Percentiles rank a stretch among this genome's conserved stretches.
phyloP scores from a whole-genome alignment of 768 basidiomycete species.

The Daedalea quercina region DNA sequence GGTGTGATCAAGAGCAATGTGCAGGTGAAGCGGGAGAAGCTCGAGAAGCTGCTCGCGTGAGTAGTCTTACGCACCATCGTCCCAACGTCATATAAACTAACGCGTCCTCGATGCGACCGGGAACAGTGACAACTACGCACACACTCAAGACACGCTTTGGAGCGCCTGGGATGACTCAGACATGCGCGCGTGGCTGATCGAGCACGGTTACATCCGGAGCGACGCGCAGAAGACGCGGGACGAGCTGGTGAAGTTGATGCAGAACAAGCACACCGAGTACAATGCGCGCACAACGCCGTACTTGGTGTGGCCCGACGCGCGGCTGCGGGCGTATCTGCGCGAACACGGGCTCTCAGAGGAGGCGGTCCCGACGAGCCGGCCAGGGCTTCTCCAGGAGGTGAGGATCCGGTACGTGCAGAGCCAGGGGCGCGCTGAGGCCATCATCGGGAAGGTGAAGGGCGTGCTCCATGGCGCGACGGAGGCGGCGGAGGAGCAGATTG shows the following conservation, averaged over 20 bases:
- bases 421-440: conserved; percentile 44
- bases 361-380: conserved; percentile 55
- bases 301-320: conserved; percentile 87
- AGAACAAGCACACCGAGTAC: conserved; percentile 59
- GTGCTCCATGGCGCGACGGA: conserved; percentile 61
- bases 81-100: neutral
- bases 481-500: conserved; percentile 73
- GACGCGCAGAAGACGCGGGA: conserved; percentile 63
- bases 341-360: conserved; percentile 68
- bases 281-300: conserved; percentile 50
- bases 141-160: conserved; percentile 55
- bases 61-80: conserved; percentile 16
- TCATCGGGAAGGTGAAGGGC: conserved; percentile 58
- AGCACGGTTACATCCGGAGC: conserved; percentile 56
- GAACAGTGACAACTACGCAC: conserved; percentile 59
- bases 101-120: neutral
- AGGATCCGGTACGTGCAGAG: conserved; percentile 77
- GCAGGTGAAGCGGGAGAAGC: conserved; percentile 63
- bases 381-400: conserved; percentile 80
- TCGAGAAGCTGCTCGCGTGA: conserved; percentile 65
- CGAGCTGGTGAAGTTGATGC: conserved; percentile 66
- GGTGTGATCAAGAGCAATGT: conserved; percentile 66
- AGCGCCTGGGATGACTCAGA: conserved; percentile 68
- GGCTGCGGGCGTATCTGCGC: conserved; percentile 84
- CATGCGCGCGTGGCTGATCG: conserved; percentile 66